These are phyloP conservation scores for Nigrospora osmanthi DNA, from an alignment of 2,329 filamentous ascomycete genomes.

Conservation along the genomic window DNA sequence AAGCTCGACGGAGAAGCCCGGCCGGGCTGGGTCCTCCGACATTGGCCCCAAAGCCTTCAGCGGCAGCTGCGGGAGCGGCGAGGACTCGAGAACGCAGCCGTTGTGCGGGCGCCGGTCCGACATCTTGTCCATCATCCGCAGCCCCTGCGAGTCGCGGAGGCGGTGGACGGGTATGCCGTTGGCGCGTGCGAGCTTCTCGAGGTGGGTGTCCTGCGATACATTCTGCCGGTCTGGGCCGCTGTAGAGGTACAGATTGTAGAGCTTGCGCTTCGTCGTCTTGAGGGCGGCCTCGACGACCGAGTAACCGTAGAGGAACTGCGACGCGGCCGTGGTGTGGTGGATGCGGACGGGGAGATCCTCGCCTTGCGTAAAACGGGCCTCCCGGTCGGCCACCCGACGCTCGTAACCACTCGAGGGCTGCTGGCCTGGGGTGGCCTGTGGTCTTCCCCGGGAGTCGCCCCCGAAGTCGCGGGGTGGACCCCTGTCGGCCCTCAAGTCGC, in stretches of 20 bases:
- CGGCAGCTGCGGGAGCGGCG: slow-evolving; percentile 67
- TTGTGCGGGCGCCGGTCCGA: slow-evolving; percentile 80
- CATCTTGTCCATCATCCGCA: slow-evolving; percentile 75
- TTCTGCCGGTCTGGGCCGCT: slow-evolving; percentile 46
- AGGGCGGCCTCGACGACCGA: slow-evolving; percentile 77
- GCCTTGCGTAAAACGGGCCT: slow-evolving; percentile 1
- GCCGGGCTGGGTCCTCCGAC: slow-evolving; percentile 30
- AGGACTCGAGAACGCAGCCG: slow-evolving; percentile 79
- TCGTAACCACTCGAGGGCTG: not conserved
- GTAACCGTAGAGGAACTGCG: slow-evolving; percentile 83
- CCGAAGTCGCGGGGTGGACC: too few relatives aligned
- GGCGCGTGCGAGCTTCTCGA: slow-evolving; percentile 38
- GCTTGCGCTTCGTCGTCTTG: slow-evolving; percentile 53
- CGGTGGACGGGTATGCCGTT: slow-evolving; percentile 47
- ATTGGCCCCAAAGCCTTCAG: slow-evolving; percentile 49
- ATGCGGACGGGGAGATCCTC: slow-evolving; percentile 26
- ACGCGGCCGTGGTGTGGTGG: slow-evolving; percentile 71
- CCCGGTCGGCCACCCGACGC: not conserved
- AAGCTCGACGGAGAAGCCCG: slow-evolving; percentile 51
- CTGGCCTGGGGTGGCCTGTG: not conserved
- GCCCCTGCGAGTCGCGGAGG: slow-evolving; percentile 47
- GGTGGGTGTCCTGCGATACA: slow-evolving; percentile 30
- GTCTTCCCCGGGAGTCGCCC: too few relatives aligned
- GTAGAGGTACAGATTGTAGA: slow-evolving; percentile 81
- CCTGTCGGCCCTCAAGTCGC: too few relatives aligned